Evolutionary conservation across 768 basidiomycete species (phyloP).

Genomic region (Suillus clintonianus): DNA sequence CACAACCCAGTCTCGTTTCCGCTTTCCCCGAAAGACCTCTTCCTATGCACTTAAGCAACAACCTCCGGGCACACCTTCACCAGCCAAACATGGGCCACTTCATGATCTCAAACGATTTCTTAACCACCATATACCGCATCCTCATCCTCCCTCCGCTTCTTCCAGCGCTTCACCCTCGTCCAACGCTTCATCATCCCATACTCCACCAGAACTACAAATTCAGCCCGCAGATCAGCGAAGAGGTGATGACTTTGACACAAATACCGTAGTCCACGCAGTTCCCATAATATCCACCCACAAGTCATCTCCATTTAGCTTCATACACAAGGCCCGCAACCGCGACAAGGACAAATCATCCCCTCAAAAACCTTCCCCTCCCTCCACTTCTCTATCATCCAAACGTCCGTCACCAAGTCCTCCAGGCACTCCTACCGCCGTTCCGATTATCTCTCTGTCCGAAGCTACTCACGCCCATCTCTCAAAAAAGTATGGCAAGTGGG

Average conservation of each 20-base stretch:
- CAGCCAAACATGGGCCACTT: slow-evolving; percentile 64
- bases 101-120: slow-evolving; percentile 95
- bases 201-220: slow-evolving; percentile 33
- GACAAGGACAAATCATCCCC: slow-evolving; percentile 16
- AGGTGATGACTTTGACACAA: slow-evolving; percentile 38
- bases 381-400: slow-evolving; percentile 22
- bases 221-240: slow-evolving; percentile 37
- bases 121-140: slow-evolving; percentile 83
- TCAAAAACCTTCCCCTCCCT: slow-evolving; percentile 28
- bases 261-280: slow-evolving; percentile 31
- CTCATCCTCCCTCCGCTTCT: slow-evolving; percentile 25
- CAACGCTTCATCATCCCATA: slow-evolving; percentile 28
- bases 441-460: slow-evolving; percentile 66
- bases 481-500: slow-evolving; percentile 99
- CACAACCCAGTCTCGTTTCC: slow-evolving; percentile 23
- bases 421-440: slow-evolving; percentile 24
- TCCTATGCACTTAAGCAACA: slow-evolving; percentile 13
- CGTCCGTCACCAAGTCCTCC: slow-evolving; percentile 30
- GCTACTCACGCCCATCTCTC: slow-evolving; percentile 88
- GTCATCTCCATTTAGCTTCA: slow-evolving; percentile 33
- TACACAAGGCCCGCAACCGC: slow-evolving; percentile 36
- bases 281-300: slow-evolving; percentile 24
- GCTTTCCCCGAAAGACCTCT: slow-evolving; percentile 30
- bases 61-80: slow-evolving; percentile 12
- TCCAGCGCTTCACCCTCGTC: slow-evolving; percentile 27